Base-by-base conservation (phyloP, 2,329 filamentous ascomycete genomes). In the Pestalotiopsis sp. region DNA sequence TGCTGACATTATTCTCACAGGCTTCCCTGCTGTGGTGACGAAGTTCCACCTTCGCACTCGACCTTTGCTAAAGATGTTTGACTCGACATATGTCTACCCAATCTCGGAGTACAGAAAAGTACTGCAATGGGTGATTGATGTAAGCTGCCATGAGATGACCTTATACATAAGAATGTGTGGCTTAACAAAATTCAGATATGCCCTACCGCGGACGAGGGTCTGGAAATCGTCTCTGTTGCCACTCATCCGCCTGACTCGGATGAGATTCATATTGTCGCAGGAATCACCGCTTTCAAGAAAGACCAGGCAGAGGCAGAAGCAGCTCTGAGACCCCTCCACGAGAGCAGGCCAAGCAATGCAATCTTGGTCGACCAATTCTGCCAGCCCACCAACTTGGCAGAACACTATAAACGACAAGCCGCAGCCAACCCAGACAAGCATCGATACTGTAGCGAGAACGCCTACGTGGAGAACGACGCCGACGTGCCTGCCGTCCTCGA, bases 11-110 rank as follows among this genome's bases (percentile, higher is more conserved):
- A 4, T n/a, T 40, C 17, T 26, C 13, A 75, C 74, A 78, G 83
- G 85, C 22, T 88, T 88, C 67, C 85, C 86, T 1, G 86, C 80
- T 1, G 76, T 88, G 6, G 81, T 87, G 3, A 86, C 84, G 1
- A 77, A 78, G 14, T 88, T 86, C 70, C 78, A 88, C 69, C 78
- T 88, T 3, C 73, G 77, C 22, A 80, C 82, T 4, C 68, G 77
- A 3, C 77, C 79, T 3, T 66, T 74, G 20, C 70, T 72, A 11
- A 69, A 74, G 59, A 74, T 80, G 73, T 78, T 73, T 59, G 77
- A 79, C 59, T 78, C 73, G 10, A 72, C 78, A 2, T 88, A 85
- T 71, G 74, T 84, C 30, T 87, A 83, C 68, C 80, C 83, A 0
- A 77, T 80, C n/a, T 76, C 78, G 3, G 74, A 81, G 48, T 87